Evolutionary conservation across 176 grass and related monocot genomes (phyloP), one percentile per base, ranked within the genome.

Genomic region (Musa acuminata): DNA sequence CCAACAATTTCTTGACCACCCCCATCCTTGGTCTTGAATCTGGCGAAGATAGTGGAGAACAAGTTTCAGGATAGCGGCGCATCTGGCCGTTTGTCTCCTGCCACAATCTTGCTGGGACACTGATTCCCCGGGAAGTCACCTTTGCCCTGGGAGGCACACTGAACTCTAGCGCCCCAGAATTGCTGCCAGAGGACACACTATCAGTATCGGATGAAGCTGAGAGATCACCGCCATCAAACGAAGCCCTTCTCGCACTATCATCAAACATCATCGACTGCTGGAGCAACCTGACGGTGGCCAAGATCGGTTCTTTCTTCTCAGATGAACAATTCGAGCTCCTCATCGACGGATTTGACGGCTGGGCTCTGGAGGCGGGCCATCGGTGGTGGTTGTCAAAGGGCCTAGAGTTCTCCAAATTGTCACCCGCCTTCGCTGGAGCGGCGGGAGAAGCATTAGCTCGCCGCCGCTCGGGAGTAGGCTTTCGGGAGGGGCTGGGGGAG

Each of bases 201-300:
- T 85, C 83, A 9, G 83, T 85, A 63, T 85, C 83, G n/a, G 78
- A 85, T 14, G 83, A 85, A 51, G 73, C 52, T 2, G 83, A 85
- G 17, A 85, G 65, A 52, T 85, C 83, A 59, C 55, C 55, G 26
- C 62, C 64, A 71, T 63, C 69, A 12, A 77, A 77, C 2, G 58
- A 52, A 22, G 49, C 49, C n/a, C 59, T 49, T n/a, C 60, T 24
- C 20, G 58, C 26, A 51, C 59, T 13, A 17, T 77, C 75, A 13
- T 77, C 75, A 21, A 77, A 77, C 52, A 55, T 19, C 52, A 54
- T 74, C 24, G 72, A 74, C 24, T 35, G 72, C 72, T 57, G 72
- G 52, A 29, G 51, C 52, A 74, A 29, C 52, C 52, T 13, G 21
- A 74, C 50, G 11, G 72, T 74, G 13, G 72, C 13, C 52, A 74